Conservation (phyloP, 228 moss, liverwort and hornwort species). For the Sphagnum fallax region DNA sequence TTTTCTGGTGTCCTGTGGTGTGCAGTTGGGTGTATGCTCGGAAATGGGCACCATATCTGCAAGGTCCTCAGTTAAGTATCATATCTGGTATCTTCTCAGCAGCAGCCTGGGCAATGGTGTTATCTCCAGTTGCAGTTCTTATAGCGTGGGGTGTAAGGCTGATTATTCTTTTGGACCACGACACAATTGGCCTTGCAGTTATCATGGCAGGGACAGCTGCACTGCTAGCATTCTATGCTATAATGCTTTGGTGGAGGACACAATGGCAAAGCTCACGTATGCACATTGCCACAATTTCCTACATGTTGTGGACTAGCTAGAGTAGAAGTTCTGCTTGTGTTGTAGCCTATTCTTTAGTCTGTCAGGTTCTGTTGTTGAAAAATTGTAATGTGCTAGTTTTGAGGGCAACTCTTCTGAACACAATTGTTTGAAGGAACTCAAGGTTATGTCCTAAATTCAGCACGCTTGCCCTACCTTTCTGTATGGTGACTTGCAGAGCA, state of each 20-base stretch:
- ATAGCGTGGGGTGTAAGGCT: conserved; percentile 80
- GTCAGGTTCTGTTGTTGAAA: not conserved
- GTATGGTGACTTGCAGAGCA: too few relatives aligned
- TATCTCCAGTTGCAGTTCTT: conserved; percentile 85
- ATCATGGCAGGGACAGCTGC: conserved; percentile 98
- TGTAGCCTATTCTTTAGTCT: too few relatives aligned
- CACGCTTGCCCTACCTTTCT: too few relatives aligned
- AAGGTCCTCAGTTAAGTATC: conserved; percentile 78
- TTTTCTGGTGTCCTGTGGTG: too few relatives aligned
- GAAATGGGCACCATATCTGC: conserved; percentile 91
- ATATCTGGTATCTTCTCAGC: conserved; percentile 70
- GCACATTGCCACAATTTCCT: conserved; percentile 6
- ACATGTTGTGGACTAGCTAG: not conserved
- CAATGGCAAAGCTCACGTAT: conserved; percentile 99
- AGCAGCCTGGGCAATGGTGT: conserved; percentile 79
- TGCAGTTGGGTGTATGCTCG: conserved; percentile 98
- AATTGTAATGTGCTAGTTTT: too few relatives aligned
- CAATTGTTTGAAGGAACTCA: too few relatives aligned
- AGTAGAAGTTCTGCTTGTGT: too few relatives aligned
- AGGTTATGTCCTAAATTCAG: too few relatives aligned
- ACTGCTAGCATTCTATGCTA: conserved; percentile 92
- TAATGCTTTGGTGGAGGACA: conserved; percentile 99
- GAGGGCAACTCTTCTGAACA: too few relatives aligned
- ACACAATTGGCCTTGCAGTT: conserved; percentile 91
- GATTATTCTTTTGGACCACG: conserved; percentile 76